Base-by-base conservation (phyloP, 495 filamentous ascomycete genomes). In the Neurospora intermedia region DNA sequence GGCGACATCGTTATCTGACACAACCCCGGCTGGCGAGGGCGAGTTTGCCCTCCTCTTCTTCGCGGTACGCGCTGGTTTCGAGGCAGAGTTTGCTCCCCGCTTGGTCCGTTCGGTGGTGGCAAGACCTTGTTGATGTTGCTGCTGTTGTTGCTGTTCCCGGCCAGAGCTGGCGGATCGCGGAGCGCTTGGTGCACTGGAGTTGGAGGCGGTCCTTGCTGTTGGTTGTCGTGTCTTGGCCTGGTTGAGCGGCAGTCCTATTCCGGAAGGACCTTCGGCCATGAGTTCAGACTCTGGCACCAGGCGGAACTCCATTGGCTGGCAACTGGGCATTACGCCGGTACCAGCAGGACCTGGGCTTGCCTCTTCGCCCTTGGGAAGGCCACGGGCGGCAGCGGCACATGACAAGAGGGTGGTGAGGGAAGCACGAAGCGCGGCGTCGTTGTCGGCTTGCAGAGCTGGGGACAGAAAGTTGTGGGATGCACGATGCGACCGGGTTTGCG, bases 381-480 rank as follows among this genome's bases (percentile, higher is more conserved):
- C 90, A 31, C 96, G 88, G 3, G 93, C 95, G 4, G 94, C 94
- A 2, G 95, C 94, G 1, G 93, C 96, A 78, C 92, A 94, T 54
- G 94, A 97, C 6, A 99, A 88, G n/a, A 99, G 88, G 4, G 96
- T 99, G 8, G 94, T 97, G 5, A 99, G 85, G 72, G 93, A 96
- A 8, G 96, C 94, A 45, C 96, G 90, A 2, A 99, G 88, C 0
- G 94, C 96, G 35, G 93, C 95, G 79, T 99, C 96, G 76, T 98
- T 94, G 72, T 97, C 94, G 35, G 92, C 89, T 74, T 91, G 91
- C 77, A 93, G 88, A 4, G 91, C 89, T 2, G 94, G 92, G 2
- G 92, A 91, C 74, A 94, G 88, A 77, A 91, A 87, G 77, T 87
- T 86, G 72, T 84, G 87, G 0, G 84, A 77, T 42, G 78, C 78